Conservation (phyloP, 345 rosid species). For the Euphorbia peplus region DNA sequence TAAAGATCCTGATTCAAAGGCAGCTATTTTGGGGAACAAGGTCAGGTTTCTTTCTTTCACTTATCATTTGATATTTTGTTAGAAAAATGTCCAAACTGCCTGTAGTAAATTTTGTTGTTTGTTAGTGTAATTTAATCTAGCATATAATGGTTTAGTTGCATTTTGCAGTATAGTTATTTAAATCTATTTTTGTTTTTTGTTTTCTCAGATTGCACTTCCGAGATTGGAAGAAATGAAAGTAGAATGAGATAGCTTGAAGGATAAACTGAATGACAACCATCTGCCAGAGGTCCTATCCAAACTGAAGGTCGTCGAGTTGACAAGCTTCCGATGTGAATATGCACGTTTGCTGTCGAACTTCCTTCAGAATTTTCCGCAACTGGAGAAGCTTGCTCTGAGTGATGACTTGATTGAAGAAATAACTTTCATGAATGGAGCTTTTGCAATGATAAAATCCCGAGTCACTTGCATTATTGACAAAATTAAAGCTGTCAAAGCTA, state of each 20-base stretch:
- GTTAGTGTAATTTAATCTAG: too few species aligned
- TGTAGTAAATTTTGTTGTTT: too few species aligned
- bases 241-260: background rate
- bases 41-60: too few species aligned
- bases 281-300: background rate
- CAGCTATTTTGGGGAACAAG: too few species aligned
- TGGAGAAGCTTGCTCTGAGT: background rate
- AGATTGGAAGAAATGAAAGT: background rate
- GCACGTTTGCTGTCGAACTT: background rate
- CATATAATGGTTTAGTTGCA: too few species aligned
- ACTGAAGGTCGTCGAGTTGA: background rate
- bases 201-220: too few species aligned
- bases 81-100: too few species aligned
- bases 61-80: too few species aligned
- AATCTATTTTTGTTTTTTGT: background rate
- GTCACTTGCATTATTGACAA: background rate
- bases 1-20: too few species aligned
- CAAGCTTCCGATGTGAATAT: background rate
- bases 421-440: background rate
- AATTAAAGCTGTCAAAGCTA: background rate
- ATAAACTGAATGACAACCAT: background rate
- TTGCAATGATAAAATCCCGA: background rate
- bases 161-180: too few species aligned
- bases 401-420: slow-evolving; percentile 8
- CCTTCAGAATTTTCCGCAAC: too few species aligned